phyloP scores from a whole-genome alignment of 1,139 yeast species.

The Pneumocystis sp. region DNA sequence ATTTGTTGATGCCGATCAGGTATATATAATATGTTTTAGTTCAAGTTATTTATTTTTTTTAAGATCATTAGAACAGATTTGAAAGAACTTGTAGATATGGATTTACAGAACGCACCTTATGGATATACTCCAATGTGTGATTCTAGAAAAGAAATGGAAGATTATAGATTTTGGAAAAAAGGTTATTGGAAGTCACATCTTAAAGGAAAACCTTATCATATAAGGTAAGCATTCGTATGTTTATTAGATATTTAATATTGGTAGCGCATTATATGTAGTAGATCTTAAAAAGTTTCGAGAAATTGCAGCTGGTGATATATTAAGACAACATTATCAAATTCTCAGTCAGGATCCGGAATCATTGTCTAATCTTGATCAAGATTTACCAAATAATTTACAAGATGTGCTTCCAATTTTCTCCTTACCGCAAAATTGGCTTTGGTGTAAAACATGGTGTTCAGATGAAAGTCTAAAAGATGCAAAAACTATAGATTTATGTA shows the following conservation, averaged over 20 bases:
- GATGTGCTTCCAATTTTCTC: constrained; percentile 49
- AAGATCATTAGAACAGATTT: constrained; percentile 54
- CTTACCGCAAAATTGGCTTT: constrained; percentile 69
- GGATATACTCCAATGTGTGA: constrained; percentile 86
- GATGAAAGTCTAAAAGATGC: constrained; percentile 46
- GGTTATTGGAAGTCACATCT: constrained; percentile 75
- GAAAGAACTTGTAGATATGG: constrained; percentile 48
- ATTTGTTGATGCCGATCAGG: constrained; percentile 73
- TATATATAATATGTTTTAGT: not conserved
- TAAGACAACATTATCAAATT: constrained; percentile 77
- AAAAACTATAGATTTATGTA: constrained; percentile 68
- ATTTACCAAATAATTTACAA: constrained; percentile 65
- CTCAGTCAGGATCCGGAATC: constrained; percentile 68
- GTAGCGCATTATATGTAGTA: constrained; percentile 65
- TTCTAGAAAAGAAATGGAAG: constrained; percentile 65
- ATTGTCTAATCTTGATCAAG: constrained; percentile 75
- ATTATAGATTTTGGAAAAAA: constrained; percentile 78
- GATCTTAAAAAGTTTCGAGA: constrained; percentile 55
- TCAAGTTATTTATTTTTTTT: not conserved
- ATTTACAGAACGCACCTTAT: constrained; percentile 63
- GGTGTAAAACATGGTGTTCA: constrained; percentile 94
- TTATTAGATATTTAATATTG: not conserved
- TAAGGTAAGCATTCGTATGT: constrained; percentile 19
- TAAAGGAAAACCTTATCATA: constrained; percentile 49
- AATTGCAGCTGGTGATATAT: constrained; percentile 56